A percentile compares a stretch with the other conserved stretches of the same genome.
Evolutionary conservation across 441 rosid genomes (phyloP).

Genomic region (Populus hybrid): DNA sequence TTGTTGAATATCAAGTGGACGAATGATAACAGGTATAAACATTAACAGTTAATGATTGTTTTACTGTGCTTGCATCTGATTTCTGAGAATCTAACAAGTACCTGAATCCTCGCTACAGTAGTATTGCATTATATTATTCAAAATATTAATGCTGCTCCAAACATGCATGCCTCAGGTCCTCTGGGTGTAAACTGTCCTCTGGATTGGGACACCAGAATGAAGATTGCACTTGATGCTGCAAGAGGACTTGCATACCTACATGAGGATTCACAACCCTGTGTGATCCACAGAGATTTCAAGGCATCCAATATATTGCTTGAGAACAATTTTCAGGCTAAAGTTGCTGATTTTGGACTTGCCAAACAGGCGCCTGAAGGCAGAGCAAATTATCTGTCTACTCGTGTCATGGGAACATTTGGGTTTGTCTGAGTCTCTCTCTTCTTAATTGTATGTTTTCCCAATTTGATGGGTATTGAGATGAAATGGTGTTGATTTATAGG

Average conservation of each 20-base stretch:
- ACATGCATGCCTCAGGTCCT: constrained; percentile 58
- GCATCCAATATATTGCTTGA: constrained; percentile 94
- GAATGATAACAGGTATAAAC: background rate
- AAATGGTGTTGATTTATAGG: constrained; percentile 35
- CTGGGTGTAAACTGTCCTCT: constrained; percentile 86
- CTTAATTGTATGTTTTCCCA: background rate
- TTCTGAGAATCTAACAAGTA: background rate
- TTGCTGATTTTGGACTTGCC: constrained; percentile 94
- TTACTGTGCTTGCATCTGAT: background rate
- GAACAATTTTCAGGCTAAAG: constrained; percentile 88
- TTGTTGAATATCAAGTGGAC: background rate
- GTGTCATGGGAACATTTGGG: constrained; percentile 99
- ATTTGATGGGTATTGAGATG: constrained; percentile 12
- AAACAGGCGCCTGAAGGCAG: constrained; percentile 98
- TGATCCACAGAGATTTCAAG: constrained; percentile 93
- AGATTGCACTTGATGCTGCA: constrained; percentile 97
- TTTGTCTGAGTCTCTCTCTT: constrained; percentile 34
- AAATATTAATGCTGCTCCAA: constrained; percentile 6
- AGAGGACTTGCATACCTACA: constrained; percentile 95
- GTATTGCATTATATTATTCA: background rate
- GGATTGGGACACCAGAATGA: constrained; percentile 95
- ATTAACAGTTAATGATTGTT: background rate
- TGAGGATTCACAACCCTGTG: constrained; percentile 96
- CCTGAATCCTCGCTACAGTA: background rate
- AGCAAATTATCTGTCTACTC: constrained; percentile 83